Percentiles rank a stretch among this genome's conserved stretches.
Evolutionary conservation across 129 eudicot species (phyloP).

Genomic region (Sambucus nigra): DNA sequence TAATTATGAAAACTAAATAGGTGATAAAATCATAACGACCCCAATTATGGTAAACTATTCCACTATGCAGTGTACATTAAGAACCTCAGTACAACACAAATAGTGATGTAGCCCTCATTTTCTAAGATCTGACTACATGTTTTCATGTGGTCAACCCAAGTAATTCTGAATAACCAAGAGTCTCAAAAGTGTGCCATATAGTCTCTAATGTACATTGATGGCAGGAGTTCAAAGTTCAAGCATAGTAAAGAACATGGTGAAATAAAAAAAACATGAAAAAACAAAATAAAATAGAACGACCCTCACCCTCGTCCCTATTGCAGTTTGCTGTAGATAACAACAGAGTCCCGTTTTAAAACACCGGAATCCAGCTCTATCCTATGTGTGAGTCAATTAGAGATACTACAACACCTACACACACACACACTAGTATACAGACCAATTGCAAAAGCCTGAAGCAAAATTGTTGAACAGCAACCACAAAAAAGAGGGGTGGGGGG

Average conservation of each 20-base stretch:
- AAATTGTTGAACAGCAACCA: slow-evolving; percentile 23
- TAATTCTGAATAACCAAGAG: neutral
- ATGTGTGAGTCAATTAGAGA: slow-evolving; percentile 14
- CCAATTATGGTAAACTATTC: no score
- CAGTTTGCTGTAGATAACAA: slow-evolving; percentile 20
- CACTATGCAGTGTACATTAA: no score
- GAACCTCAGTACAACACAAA: no score
- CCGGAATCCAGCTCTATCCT: slow-evolving; percentile 44
- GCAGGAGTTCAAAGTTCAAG: neutral
- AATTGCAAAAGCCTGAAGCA: slow-evolving; percentile 20
- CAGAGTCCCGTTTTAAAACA: slow-evolving; percentile 37
- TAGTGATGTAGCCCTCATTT: no score
- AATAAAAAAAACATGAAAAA: no score
- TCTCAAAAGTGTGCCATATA: neutral
- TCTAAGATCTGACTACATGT: no score
- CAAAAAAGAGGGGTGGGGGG: neutral
- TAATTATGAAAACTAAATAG: no score
- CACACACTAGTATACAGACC: slow-evolving; percentile 40
- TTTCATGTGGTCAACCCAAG: neutral
- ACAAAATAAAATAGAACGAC: neutral
- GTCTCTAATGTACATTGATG: neutral
- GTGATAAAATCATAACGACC: no score
- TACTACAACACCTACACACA: slow-evolving; percentile 23
- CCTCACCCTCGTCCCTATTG: slow-evolving; percentile 4
- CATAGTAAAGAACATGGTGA: neutral